Base-by-base conservation (phyloP, 495 filamentous ascomycete species). In the Daldinia vernicosa region DNA sequence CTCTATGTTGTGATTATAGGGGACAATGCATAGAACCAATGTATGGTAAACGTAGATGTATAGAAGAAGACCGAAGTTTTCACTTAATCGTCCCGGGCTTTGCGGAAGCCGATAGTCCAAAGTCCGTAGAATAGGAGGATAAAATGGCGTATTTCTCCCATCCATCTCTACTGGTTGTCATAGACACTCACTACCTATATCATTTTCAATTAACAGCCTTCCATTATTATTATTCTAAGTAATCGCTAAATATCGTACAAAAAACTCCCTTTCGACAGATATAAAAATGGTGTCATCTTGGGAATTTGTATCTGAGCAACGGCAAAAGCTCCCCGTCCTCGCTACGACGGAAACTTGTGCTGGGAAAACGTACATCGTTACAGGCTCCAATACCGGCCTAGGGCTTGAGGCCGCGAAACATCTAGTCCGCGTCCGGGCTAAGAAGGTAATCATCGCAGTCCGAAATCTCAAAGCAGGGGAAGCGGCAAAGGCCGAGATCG, bases 391-490 rank as follows among this genome's bases (percentile, higher is more conserved):
- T 19, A 45, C 40, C 12, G 40, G 40, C 17, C 4, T 86, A 1
- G 85, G 85, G 1, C 71, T 79, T 6, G 84, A 87, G 67, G 78
- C 84, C 12, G 79, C 80, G 22, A 76, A 78, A 5, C 83, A 85
- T 60, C 71, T 85, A 43, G 69, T 77, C 4, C 76, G 76, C 2
- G 78, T 84, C 1, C 70, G 74, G 0, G 84, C 80, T 1, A 60
- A 63, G 4, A 78, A 76, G 15, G 72, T 86, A 1, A 84, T 87
- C 62, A 78, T 87, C 33, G 85, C 80, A 0, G 80, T 84, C 8
- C 79, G 85, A 30, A 75, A 69, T 22, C n/a, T 74, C 8, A 37
- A 74, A 5, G 83, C 84, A 58, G 86, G 82, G 12, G 74, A 82
- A 60, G 72, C 67, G 7, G 85, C 84, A 5, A 80, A 77, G 54